Percentiles rank a stretch among this genome's conserved stretches.
These are phyloP conservation scores for Leccinum fibrillosum DNA, from an alignment of 768 basidiomycete genomes.

Conservation along the genomic window DNA sequence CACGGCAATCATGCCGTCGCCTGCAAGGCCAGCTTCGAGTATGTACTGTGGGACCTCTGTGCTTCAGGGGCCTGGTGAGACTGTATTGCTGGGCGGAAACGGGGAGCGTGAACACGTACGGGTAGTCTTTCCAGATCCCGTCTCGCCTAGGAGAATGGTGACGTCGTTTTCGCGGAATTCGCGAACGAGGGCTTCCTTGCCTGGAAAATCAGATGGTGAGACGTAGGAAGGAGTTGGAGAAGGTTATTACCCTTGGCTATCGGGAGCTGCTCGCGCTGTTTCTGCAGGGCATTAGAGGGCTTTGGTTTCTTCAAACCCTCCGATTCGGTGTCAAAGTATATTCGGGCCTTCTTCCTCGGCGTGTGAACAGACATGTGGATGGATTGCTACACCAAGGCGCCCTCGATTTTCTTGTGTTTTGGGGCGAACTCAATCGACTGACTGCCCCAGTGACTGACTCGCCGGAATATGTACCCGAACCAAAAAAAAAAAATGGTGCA, in stretches of 20 bases:
- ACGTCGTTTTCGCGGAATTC: constrained; percentile 78
- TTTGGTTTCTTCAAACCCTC: constrained; percentile 14
- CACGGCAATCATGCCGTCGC: constrained; percentile 76
- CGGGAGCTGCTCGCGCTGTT: constrained; percentile 69
- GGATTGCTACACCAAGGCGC: neutral
- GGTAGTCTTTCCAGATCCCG: constrained; percentile 97
- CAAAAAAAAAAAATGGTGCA: neutral
- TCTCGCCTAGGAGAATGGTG: constrained; percentile 90
- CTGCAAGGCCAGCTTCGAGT: constrained; percentile 73
- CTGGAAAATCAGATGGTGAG: constrained; percentile 35
- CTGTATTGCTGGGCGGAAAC: neutral
- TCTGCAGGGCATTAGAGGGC: constrained; percentile 39
- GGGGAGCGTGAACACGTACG: constrained; percentile 55
- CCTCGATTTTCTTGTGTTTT: neutral
- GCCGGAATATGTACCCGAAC: neutral
- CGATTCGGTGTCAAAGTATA: constrained; percentile 9
- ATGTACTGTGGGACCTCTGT: constrained; percentile 96
- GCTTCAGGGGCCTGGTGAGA: constrained; percentile 29
- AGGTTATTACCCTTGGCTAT: constrained; percentile 62
- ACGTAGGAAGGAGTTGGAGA: neutral
- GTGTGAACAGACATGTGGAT: constrained; percentile 17
- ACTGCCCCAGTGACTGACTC: neutral
- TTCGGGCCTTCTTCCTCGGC: constrained; percentile 28
- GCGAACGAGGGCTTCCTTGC: constrained; percentile 69
- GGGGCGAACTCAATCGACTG: neutral